These are phyloP conservation scores for Exophiala xenobiotica DNA, from an alignment of 2,329 filamentous ascomycete genomes.

Conservation along the genomic window DNA sequence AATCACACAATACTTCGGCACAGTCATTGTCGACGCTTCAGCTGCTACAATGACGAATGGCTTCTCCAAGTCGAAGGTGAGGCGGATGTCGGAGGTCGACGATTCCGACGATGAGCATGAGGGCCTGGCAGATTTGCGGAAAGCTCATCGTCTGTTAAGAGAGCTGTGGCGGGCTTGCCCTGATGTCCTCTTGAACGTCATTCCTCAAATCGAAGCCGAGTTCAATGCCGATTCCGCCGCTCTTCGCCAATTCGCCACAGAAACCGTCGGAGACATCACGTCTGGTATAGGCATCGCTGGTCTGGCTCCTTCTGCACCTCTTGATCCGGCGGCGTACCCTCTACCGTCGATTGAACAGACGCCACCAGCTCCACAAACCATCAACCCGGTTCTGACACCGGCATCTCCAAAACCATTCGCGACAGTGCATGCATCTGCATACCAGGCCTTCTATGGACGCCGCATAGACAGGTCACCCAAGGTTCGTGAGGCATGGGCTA, in stretches of 20 bases:
- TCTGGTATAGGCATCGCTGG: slow-evolving; percentile 90
- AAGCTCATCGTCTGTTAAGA: slow-evolving; percentile 83
- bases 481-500: slow-evolving; percentile 84
- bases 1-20: slow-evolving; percentile 94
- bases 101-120: slow-evolving; percentile 71
- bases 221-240: slow-evolving; percentile 85
- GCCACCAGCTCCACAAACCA: slow-evolving; percentile 58
- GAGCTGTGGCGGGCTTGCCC: slow-evolving; percentile 94
- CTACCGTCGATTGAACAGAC: slow-evolving; percentile 59
- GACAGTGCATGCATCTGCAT: slow-evolving; percentile 73
- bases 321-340: slow-evolving; percentile 86
- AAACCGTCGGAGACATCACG: slow-evolving; percentile 93
- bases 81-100: slow-evolving; percentile 53
- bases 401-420: slow-evolving; percentile 87
- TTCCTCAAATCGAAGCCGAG: slow-evolving; percentile 91
- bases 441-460: slow-evolving; percentile 79
- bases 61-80: slow-evolving; percentile 40
- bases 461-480: slow-evolving; percentile 80
- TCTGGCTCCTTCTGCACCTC: slow-evolving; percentile 66
- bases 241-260: slow-evolving; percentile 81
- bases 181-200: slow-evolving; percentile 83
- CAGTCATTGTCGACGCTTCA: slow-evolving; percentile 88
- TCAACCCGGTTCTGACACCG: slow-evolving; percentile 68
- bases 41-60: slow-evolving; percentile 36
- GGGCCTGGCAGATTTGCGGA: slow-evolving; percentile 81